These are phyloP conservation scores for Auricularia cornea DNA, from an alignment of 768 basidiomycete species.

Conservation along the genomic window DNA sequence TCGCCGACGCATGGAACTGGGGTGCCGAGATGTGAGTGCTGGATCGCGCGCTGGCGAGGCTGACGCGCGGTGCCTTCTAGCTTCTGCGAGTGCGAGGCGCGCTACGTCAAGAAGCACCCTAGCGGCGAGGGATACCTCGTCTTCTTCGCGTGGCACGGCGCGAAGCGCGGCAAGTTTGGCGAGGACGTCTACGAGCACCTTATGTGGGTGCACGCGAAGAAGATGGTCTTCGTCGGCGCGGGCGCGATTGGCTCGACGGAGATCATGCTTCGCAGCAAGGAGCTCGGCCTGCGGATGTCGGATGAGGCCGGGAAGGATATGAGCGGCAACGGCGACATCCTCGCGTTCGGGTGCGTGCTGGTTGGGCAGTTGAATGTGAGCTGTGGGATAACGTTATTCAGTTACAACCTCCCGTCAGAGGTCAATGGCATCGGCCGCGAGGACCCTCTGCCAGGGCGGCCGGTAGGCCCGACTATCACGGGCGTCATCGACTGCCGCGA, in stretches of 20 bases:
- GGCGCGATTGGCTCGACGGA: slow-evolving; percentile 3
- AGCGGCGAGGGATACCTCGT: background rate
- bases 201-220: background rate
- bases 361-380: background rate
- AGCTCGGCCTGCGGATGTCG: background rate
- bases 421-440: background rate
- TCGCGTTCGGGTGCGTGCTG: background rate
- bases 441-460: background rate
- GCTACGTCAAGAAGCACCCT: slow-evolving; percentile 1
- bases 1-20: slow-evolving; percentile 4
- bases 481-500: slow-evolving; percentile 5
- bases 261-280: slow-evolving; percentile 4
- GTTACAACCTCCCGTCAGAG: slow-evolving; percentile 1
- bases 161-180: background rate
- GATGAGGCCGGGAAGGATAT: background rate
- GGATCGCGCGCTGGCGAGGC: background rate
- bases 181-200: background rate
- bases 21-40: background rate
- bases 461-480: slow-evolving; percentile 1
- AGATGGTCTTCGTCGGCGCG: background rate
- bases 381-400: too few relatives aligned
- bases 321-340: slow-evolving; percentile 3
- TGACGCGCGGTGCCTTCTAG: background rate
- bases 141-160: background rate
- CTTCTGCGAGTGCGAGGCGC: slow-evolving; percentile 6